Evolutionary conservation across 139 green algal genomes (phyloP), one percentile per base, ranked within the genome.

Genomic region (Picochlorum sp.): DNA sequence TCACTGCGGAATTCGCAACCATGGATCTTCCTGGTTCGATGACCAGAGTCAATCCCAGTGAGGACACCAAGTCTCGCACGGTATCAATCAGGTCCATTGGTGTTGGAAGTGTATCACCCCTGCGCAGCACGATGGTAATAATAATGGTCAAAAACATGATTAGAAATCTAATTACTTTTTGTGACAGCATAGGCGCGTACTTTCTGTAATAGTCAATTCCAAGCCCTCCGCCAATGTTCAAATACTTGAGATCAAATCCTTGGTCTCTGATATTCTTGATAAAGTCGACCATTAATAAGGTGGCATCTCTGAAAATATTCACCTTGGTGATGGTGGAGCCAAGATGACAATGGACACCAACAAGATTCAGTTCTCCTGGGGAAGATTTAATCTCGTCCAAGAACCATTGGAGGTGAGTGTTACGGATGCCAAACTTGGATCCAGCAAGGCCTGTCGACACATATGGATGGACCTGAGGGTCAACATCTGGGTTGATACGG

Each of bases 371-470:
- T 44, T 85, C 65, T 44, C 78, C 60, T 16, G 78, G 71, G 62
- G 91, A 81, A 18, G 69, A 72, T 54, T 76, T 78, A 71, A 98
- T 94, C 56, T 83, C 60, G 21, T 84, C 68, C 68, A 84, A 51
- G 66, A 84, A 84, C 78, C 78, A 84, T 62, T 84, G 75, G 49
- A 98, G 73, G 69, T 95, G 84, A 38, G 81, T 90, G 82, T 98
- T 98, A 70, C 92, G 84, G 75, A 98, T 98, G 73, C 92, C 92
- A 81, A 98, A 98, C 84, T 98, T 98, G 77, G 81, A 93, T 73
- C 73, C 87, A 14, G 92, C 90, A 69, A 97, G 78, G 23, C 92
- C 92, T 21, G 92, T 98, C 50, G 88, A 95, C 18, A 98, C 84
- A 68, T 98, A 98, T 16, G 89, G 73, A 78, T 98, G 92, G 62